Conservation (phyloP, 2,329 filamentous ascomycete genomes). For the Hypocreales sp. region DNA sequence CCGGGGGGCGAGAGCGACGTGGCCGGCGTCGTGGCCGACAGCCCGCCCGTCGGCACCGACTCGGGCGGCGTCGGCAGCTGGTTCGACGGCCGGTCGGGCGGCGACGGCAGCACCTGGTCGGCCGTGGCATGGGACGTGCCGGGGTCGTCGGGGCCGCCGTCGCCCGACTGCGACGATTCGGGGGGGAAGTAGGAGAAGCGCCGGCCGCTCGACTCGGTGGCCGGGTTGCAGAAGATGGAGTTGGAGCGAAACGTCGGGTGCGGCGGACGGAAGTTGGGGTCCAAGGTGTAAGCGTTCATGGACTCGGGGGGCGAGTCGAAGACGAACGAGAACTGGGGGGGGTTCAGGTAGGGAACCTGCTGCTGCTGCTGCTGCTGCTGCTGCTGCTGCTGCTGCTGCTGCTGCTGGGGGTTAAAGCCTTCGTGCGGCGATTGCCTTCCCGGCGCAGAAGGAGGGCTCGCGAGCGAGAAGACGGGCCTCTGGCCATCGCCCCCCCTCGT, state of each 20-base stretch:
- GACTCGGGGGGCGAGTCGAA: constrained; percentile 40
- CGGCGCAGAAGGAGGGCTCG: constrained; percentile 16
- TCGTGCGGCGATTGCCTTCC: constrained; percentile 18
- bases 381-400: constrained; percentile 2
- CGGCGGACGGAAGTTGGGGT: constrained; percentile 22
- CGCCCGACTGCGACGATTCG: constrained; percentile 24
- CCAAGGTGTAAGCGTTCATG: constrained; percentile 29
- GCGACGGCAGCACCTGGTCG: constrained; percentile 12
- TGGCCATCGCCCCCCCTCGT: constrained; percentile 20
- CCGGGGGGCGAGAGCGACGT: constrained; percentile 22
- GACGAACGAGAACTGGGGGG: constrained; percentile 42
- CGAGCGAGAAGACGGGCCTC: constrained; percentile 13
- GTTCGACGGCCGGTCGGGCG: constrained; percentile 14
- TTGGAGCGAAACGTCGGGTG: constrained; percentile 48
- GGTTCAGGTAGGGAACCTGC: constrained; percentile 25
- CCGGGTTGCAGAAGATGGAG: constrained; percentile 48
- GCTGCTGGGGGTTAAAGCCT: constrained; percentile 6
- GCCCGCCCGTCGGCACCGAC: constrained; percentile 16
- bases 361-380: constrained; percentile 8
- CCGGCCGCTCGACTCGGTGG: constrained; percentile 36
- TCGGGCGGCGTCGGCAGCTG: constrained; percentile 29
- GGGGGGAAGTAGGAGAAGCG: constrained; percentile 51
- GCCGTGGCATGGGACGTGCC: constrained; percentile 15
- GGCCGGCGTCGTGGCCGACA: constrained; percentile 15
- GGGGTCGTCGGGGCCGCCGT: constrained; percentile 17